Evolutionary conservation across 495 filamentous ascomycete species (phyloP).

Genomic region (Xylaria grammica): DNA sequence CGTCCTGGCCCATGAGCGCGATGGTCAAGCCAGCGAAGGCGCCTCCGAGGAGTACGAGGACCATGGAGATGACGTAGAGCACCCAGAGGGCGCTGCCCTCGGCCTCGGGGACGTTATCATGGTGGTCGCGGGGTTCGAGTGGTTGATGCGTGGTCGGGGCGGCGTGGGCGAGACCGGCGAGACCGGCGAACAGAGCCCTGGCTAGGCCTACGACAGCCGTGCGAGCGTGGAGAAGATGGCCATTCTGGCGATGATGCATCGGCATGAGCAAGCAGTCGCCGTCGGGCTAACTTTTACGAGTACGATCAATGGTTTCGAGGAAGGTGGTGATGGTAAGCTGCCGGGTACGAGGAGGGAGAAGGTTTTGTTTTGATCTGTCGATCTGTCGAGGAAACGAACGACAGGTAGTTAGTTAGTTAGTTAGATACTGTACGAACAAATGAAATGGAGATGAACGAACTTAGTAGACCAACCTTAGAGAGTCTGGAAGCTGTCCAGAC

Average conservation of each 20-base stretch:
- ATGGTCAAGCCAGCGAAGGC: constrained; percentile 98
- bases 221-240: constrained; percentile 26
- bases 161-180: constrained; percentile 35
- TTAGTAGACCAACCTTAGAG: too few species aligned
- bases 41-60: constrained; percentile 83
- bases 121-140: constrained; percentile 26
- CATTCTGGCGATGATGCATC: constrained; percentile 21
- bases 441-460: too few species aligned
- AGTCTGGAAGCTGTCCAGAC: too few species aligned
- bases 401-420: too few species aligned
- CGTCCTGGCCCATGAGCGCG: constrained; percentile 88
- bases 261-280: constrained; percentile 6
- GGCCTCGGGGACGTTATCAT: constrained; percentile 42
- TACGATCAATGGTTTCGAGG: too few species aligned
- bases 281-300: not conserved
- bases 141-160: constrained; percentile 37
- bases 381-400: too few species aligned
- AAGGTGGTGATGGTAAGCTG: too few species aligned
- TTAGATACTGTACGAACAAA: too few species aligned
- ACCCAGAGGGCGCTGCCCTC: constrained; percentile 50
- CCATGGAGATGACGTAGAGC: constrained; percentile 48
- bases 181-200: constrained; percentile 43
- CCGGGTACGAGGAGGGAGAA: too few species aligned
- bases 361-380: too few species aligned
- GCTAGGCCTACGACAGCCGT: constrained; percentile 46